phyloP scores from a whole-genome alignment of 306 rosid species.

The Sesbania bispinosa region DNA sequence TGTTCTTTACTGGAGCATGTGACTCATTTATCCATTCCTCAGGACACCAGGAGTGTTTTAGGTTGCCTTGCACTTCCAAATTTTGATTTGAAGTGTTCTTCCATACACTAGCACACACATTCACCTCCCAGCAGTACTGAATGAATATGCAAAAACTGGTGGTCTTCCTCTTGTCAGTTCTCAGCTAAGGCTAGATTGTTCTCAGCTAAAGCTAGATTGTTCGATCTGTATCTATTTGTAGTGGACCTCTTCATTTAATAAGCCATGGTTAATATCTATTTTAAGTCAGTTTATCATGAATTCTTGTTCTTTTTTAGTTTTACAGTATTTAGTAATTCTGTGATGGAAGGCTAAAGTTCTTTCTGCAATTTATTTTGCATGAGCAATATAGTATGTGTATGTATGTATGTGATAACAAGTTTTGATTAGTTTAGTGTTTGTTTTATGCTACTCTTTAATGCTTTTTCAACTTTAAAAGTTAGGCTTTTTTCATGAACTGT shows the following conservation, averaged over 20 bases:
- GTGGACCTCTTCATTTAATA: background rate
- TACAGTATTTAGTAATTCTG: background rate
- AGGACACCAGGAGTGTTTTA: no score
- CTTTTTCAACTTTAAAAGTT: background rate
- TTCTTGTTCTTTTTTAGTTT: background rate
- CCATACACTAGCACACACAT: no score
- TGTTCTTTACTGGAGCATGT: no score
- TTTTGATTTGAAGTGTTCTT: no score
- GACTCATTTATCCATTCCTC: no score
- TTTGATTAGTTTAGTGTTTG: constrained; percentile 18
- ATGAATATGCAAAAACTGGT: no score
- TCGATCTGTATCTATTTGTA: background rate
- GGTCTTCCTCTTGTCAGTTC: no score
- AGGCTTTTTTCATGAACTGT: constrained; percentile 15
- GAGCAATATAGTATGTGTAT: background rate
- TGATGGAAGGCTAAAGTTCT: background rate
- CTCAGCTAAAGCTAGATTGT: background rate
- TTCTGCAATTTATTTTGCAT: constrained; percentile 10
- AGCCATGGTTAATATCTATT: background rate
- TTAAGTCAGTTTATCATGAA: background rate
- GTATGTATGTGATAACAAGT: background rate
- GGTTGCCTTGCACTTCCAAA: no score
- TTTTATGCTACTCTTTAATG: constrained; percentile 17
- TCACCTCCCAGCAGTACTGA: no score
- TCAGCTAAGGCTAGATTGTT: background rate